phyloP scores from a whole-genome alignment of 1,139 yeast species.

The Debaryomyces sp. region DNA sequence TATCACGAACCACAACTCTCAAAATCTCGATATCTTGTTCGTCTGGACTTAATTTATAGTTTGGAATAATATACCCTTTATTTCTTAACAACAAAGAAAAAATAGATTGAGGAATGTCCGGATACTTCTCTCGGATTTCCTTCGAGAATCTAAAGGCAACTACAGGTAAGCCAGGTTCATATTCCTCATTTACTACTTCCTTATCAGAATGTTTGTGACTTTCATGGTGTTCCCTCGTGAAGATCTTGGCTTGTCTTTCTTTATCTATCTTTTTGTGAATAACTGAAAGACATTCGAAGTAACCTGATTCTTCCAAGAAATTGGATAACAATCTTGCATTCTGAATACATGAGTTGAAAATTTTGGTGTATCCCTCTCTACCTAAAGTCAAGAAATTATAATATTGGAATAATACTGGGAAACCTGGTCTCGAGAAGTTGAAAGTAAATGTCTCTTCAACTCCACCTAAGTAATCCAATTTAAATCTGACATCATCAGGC shows the following conservation, averaged over 20 bases:
- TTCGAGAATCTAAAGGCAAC: conserved; percentile 80
- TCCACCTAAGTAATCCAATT: conserved; percentile 85
- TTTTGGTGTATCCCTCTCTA: conserved; percentile 62
- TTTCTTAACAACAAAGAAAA: conserved; percentile 73
- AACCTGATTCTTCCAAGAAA: conserved; percentile 65
- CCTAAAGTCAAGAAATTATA: conserved; percentile 77
- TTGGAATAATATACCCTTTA: conserved; percentile 88
- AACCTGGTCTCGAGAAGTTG: conserved; percentile 92
- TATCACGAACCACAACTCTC: conserved; percentile 81
- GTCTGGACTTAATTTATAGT: conserved; percentile 78
- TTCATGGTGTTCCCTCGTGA: conserved; percentile 27
- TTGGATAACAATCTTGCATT: conserved; percentile 72
- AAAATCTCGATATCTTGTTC: conserved; percentile 63
- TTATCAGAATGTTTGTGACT: conserved; percentile 14
- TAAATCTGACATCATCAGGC: conserved; percentile 74
- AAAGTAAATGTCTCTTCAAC: conserved; percentile 84
- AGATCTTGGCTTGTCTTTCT: conserved; percentile 20
- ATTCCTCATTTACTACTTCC: conserved; percentile 37
- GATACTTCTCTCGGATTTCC: conserved; percentile 58
- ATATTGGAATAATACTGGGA: conserved; percentile 87
- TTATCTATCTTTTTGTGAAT: conserved; percentile 59
- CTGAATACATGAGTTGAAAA: conserved; percentile 63
- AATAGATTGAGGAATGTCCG: conserved; percentile 84
- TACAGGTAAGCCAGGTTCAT: conserved; percentile 82
- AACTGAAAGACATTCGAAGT: conserved; percentile 75